Conservation (phyloP, 2,329 filamentous ascomycete species). For the Alternaria incomplexa region DNA sequence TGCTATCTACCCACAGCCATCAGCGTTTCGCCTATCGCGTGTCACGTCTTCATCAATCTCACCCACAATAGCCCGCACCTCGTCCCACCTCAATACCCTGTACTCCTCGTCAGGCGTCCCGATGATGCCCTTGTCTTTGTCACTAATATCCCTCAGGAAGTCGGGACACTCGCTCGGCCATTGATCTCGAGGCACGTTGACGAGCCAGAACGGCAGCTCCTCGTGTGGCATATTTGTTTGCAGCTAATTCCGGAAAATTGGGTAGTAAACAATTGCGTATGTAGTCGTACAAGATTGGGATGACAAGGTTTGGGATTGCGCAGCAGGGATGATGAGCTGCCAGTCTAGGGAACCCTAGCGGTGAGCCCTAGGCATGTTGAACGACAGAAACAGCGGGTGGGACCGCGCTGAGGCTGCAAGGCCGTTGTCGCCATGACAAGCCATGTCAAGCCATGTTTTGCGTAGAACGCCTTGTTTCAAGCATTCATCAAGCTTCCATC, state of each 20-base stretch:
- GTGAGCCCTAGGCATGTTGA: conserved; percentile 8
- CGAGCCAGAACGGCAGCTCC: conserved; percentile 75
- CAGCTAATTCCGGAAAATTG: background rate
- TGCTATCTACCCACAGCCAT: conserved; percentile 54
- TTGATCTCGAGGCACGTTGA: conserved; percentile 71
- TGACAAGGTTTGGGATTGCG: conserved; percentile 5
- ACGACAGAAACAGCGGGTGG: conserved; percentile 15
- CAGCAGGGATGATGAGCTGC: conserved; percentile 16
- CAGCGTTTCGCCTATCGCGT: conserved; percentile 6
- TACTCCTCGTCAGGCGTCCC: conserved; percentile 73
- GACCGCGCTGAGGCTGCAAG: conserved; percentile 13
- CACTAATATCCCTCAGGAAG: conserved; percentile 67
- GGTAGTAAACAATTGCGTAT: background rate
- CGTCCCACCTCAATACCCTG: conserved; percentile 68
- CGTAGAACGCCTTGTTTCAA: conserved; percentile 18
- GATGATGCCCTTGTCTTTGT: conserved; percentile 75
- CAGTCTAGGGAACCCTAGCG: conserved; percentile 4
- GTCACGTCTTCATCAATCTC: conserved; percentile 13
- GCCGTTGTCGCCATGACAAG: conserved; percentile 8
- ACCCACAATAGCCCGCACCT: conserved; percentile 66
- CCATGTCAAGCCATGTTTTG: conserved; percentile 16
- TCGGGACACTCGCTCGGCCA: conserved; percentile 73
- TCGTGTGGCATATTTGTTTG: conserved; percentile 10
- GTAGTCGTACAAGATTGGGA: conserved; percentile 2
- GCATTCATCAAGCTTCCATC: background rate